A percentile compares a stretch with the other conserved stretches of the same genome.
Conservation (phyloP, 768 basidiomycete genomes). For the Amanita rimosa region DNA sequence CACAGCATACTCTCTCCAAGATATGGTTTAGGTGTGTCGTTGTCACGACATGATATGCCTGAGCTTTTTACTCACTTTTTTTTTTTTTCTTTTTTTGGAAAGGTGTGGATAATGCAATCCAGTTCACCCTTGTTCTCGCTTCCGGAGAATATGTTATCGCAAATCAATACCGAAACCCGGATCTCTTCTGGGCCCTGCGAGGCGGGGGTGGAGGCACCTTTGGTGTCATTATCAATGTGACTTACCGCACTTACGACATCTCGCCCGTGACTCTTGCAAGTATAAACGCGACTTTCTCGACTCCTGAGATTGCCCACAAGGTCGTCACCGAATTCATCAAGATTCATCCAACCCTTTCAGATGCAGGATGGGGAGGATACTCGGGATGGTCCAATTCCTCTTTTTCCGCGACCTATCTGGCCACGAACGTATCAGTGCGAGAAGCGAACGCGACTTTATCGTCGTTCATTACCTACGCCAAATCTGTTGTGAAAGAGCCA, state of each 20-base stretch:
- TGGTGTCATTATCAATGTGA: slow-evolving; percentile 35
- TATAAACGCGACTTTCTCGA: slow-evolving; percentile 11
- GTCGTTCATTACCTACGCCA: not conserved
- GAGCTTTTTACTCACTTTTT: not conserved
- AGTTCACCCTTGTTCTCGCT: slow-evolving; percentile 33
- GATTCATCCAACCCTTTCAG: slow-evolving; percentile 23
- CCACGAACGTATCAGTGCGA: slow-evolving; percentile 6
- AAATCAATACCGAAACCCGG: slow-evolving; percentile 27
- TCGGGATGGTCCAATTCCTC: slow-evolving; percentile 9
- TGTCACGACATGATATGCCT: not conserved
- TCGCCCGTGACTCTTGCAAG: slow-evolving; percentile 9
- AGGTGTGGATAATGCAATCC: slow-evolving; percentile 37
- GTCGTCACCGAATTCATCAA: slow-evolving; percentile 24
- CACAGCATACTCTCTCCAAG: not conserved
- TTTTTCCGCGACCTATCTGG: slow-evolving; percentile 10
- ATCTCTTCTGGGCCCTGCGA: slow-evolving; percentile 23
- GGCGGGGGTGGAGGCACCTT: slow-evolving; percentile 37
- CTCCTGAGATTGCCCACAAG: slow-evolving; percentile 14
- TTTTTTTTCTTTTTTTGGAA: not conserved
- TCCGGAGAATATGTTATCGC: slow-evolving; percentile 25
- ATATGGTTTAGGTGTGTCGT: not conserved
- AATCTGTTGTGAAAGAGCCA: too few species aligned
- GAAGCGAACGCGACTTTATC: not conserved
- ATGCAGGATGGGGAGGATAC: slow-evolving; percentile 35
- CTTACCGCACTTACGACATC: slow-evolving; percentile 29